These are phyloP conservation scores for Tympanopsis confertula DNA, from an alignment of 2,329 filamentous ascomycete genomes.

Conservation along the genomic window DNA sequence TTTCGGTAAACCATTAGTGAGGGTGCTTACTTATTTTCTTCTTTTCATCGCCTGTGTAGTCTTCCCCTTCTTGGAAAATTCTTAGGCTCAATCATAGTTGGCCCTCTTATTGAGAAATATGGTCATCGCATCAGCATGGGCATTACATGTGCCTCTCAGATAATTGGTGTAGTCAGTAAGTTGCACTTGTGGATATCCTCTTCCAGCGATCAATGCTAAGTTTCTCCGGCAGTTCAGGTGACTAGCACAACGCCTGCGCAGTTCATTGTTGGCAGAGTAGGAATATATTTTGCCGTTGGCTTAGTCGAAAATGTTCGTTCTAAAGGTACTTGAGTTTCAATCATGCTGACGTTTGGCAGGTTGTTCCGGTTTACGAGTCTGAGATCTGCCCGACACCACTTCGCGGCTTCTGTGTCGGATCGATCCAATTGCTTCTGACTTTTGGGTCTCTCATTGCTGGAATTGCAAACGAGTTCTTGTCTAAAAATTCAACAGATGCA, in stretches of 20 bases:
- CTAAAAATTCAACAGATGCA: constrained; percentile 3
- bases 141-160: constrained; percentile 6
- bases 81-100: constrained; percentile 6
- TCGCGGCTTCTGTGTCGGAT: constrained; percentile 8
- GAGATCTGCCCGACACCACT: constrained; percentile 6
- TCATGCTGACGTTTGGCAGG: too few relatives aligned
- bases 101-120: constrained; percentile 7
- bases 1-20: too few relatives aligned
- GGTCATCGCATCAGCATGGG: constrained; percentile 7
- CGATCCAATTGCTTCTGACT: constrained; percentile 7
- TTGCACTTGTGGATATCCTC: too few relatives aligned
- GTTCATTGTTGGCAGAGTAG: constrained; percentile 3
- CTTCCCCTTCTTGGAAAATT: constrained; percentile 5
- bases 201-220: background rate
- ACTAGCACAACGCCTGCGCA: constrained; percentile 3
- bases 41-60: too few relatives aligned
- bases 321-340: too few relatives aligned
- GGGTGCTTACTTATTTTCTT: too few relatives aligned
- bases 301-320: constrained; percentile 5
- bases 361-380: constrained; percentile 7
- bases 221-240: constrained; percentile 2
- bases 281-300: constrained; percentile 4
- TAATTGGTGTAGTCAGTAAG: constrained; percentile 7
- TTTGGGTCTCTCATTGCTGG: constrained; percentile 9
- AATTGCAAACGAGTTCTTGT: constrained; percentile 9